Percentiles rank a stretch among this genome's conserved stretches.
Conservation (phyloP, 352 stramenopile species). For the Globisporangium takayamanum region DNA sequence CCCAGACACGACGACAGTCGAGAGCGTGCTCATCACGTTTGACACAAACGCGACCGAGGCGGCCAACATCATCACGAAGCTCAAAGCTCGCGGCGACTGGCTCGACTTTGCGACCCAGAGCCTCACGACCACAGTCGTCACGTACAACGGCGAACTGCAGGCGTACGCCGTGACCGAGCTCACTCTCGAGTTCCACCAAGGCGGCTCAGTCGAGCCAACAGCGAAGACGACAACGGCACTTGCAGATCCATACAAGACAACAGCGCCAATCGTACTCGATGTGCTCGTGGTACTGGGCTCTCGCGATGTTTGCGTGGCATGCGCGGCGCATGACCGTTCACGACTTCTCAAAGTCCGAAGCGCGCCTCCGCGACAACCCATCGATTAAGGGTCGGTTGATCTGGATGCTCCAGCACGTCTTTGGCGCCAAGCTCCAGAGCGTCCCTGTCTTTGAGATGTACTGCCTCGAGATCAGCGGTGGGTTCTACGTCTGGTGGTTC, state of each 20-base stretch:
- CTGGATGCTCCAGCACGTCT: too few relatives aligned
- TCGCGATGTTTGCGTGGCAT: not conserved
- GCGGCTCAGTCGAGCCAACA: slow-evolving; percentile 25
- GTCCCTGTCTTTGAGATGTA: not conserved
- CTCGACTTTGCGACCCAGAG: slow-evolving; percentile 31
- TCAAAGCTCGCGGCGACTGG: slow-evolving; percentile 29
- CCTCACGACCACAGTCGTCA: slow-evolving; percentile 39
- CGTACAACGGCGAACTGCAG: slow-evolving; percentile 50
- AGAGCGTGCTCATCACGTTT: slow-evolving; percentile 33
- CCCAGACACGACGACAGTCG: slow-evolving; percentile 9
- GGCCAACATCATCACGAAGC: slow-evolving; percentile 10
- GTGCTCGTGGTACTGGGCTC: slow-evolving; percentile 24
- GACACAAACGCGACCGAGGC: slow-evolving; percentile 33
- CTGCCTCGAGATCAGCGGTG: slow-evolving; percentile 10
- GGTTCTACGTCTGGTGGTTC: slow-evolving; percentile 30
- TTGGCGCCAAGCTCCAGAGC: not conserved
- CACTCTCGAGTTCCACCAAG: slow-evolving; percentile 24
- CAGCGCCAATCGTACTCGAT: slow-evolving; percentile 20
- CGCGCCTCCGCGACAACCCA: too few relatives aligned
- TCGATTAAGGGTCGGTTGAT: too few relatives aligned
- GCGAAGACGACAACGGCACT: slow-evolving; percentile 25
- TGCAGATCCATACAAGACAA: slow-evolving; percentile 28
- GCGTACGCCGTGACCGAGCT: slow-evolving; percentile 36
- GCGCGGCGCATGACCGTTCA: too few relatives aligned
- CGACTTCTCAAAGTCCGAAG: too few relatives aligned